Evolutionary conservation across 345 rosid genomes (phyloP), one percentile per base, ranked within the genome.

Genomic region (Sapria himalayana): DNA sequence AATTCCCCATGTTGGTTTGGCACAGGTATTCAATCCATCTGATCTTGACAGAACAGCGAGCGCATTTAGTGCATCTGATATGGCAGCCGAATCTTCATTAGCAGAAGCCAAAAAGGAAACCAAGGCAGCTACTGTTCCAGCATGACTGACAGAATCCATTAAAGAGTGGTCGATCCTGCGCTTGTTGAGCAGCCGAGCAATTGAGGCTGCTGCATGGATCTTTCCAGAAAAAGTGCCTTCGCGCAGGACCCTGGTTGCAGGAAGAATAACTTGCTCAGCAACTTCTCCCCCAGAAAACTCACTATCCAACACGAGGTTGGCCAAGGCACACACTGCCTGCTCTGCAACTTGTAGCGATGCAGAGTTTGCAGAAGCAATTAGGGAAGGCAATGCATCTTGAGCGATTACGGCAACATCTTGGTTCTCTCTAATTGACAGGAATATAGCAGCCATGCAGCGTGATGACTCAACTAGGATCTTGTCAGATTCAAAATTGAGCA

Each of bases 151-250:
- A 66, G 72, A 71, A 55, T 91, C 99, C 58, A 80, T 69, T 41
- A 91, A 63, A 11, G 70, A 55, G 57, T 59, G 33, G 72, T 77
- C 79, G 40, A 84, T 71, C 50, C 25, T 60, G 46, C 72, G 74
- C 19, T 81, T 64, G 55, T 72, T 73, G 27, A 91, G 89, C 47
- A 85, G 68, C 33, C 99, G 78, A 31, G 85, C 71, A 52, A 91
- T 78, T 51, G 96, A 93, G 37, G 99, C 94, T 50, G 99, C 96
- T 43, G 94, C 99, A 61, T 64, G 94, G 39, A 80, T 75, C 77
- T 73, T 84, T 35, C 96, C 96, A 51, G 81, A 59, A 54, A 75
- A 64, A 12, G 92, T 64, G 51, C 96, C 95, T 68, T 91, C 99
- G 50, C 65, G 75, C 67, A 91, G 62, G 52, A 91, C 71, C 60